Evolutionary conservation across 2,329 filamentous ascomycete genomes (phyloP), one percentile per base, ranked within the genome.

Genomic region (Aspergillus ochraceoroseus): DNA sequence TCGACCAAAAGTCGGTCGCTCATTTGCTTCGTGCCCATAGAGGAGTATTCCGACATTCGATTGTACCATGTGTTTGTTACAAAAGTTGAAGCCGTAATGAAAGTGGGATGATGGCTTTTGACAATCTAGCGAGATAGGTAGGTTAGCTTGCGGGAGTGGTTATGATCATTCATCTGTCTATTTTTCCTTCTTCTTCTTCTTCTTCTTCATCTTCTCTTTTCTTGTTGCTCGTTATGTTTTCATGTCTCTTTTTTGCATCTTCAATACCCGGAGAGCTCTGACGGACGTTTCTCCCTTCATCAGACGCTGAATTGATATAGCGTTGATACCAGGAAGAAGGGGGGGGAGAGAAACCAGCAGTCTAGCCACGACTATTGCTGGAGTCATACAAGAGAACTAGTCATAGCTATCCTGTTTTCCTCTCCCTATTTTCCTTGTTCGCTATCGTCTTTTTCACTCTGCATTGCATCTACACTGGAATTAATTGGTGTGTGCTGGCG

Each of bases 401-500:
- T n/a, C n/a, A n/a, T 36, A 31, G 27, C 35, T 29, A 19, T 14
- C 18, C 15, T 52, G 57, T 51, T 43, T 43, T 43, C 32, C 45
- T 47, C 7, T n/a, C 20, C 35, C 26, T 38, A 39, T n/a, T 33
- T 23, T 22, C 28, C 33, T 19, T 32, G 17, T 41, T 38, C 20
- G 27, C 46, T 14, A 36, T 28, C 29, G 23, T 39, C 7, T 36
- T 41, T 44, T 28, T 47, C 41, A 48, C 33, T 43, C 40, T 46
- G 44, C 47, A 46, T 47, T 49, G 47, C 44, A 49, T 52, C 47
- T 48, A 51, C 46, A 47, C 38, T 46, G 30, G 50, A n/a, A n/a
- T n/a, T n/a, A n/a, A 48, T 57, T 56, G 54, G 57, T 58, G 56
- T 58, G 54, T 57, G 58, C 47, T 47, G 44, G 47, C 47, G 44